Conservation (phyloP, 495 filamentous ascomycete species). For the Daldinia bambusicola region DNA sequence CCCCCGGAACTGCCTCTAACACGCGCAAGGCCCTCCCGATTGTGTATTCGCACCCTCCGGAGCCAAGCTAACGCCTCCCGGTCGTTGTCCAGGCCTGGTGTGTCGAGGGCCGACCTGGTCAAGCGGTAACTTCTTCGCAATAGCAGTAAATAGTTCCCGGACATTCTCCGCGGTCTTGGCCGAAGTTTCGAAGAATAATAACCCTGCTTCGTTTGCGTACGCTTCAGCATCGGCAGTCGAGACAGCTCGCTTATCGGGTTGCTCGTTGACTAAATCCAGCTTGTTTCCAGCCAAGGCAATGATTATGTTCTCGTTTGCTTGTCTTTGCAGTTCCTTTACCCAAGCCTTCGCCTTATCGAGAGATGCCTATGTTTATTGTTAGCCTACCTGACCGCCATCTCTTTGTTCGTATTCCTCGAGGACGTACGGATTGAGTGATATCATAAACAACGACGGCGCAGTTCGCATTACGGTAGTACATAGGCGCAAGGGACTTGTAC, state of each 20-base stretch:
- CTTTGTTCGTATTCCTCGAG: constrained; percentile 23
- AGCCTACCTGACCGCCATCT: constrained; percentile 8
- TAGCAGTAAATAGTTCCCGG: constrained; percentile 94
- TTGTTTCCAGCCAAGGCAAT: constrained; percentile 99
- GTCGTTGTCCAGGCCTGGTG: constrained; percentile 76
- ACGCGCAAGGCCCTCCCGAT: constrained; percentile 77
- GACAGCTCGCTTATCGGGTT: constrained; percentile 93
- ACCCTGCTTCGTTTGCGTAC: constrained; percentile 89
- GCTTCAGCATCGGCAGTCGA: constrained; percentile 88
- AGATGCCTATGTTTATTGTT: constrained; percentile 70
- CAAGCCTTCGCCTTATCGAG: constrained; percentile 98
- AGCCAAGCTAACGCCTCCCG: constrained; percentile 78
- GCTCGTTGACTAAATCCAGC: constrained; percentile 88
- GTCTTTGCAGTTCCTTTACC: constrained; percentile 99
- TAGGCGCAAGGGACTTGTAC: constrained; percentile 97
- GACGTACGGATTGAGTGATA: constrained; percentile 94
- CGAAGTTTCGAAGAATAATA: constrained; percentile 97
- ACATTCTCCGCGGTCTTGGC: constrained; percentile 98
- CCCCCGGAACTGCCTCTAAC: constrained; percentile 58
- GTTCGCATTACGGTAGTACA: constrained; percentile 99
- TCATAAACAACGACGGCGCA: constrained; percentile 99
- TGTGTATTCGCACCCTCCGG: constrained; percentile 82
- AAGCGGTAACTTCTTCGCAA: constrained; percentile 95
- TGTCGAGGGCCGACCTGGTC: constrained; percentile 92
- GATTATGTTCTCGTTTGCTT: constrained; percentile 99